These are phyloP conservation scores for Reutealis trisperma DNA, from an alignment of 345 rosid genomes.

Conservation along the genomic window DNA sequence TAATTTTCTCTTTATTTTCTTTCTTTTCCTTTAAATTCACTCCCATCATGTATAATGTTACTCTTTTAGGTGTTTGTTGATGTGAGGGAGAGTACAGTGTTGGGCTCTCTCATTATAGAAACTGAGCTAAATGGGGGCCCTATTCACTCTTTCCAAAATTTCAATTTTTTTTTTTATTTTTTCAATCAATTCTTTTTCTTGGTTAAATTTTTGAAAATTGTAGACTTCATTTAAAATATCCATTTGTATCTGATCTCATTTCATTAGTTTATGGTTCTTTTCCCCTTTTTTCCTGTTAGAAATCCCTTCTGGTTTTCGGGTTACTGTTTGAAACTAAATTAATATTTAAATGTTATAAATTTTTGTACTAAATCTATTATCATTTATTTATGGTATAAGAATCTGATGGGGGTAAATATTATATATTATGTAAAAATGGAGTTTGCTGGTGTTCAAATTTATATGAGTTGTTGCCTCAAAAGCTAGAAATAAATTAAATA, in stretches of 20 bases:
- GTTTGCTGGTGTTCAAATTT: no score
- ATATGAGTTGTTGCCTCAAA: no score
- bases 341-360: no score
- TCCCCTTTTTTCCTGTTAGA: background rate
- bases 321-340: no score
- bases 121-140: background rate
- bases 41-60: no score
- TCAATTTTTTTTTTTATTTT: background rate
- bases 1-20: no score
- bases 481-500: background rate
- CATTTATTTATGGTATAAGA: background rate
- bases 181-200: background rate
- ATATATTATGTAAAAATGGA: background rate
- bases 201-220: background rate
- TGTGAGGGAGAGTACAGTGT: background rate
- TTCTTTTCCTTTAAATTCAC: no score
- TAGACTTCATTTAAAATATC: no score
- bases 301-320: background rate
- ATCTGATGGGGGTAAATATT: background rate
- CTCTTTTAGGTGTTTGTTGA: background rate
- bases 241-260: no score
- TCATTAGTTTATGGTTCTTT: background rate
- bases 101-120: slow-evolving; percentile 1
- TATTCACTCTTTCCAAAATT: background rate
- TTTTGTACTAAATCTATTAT: no score